phyloP scores from a whole-genome alignment of 2,329 filamentous ascomycete species.

The Zasmidium angulare region DNA sequence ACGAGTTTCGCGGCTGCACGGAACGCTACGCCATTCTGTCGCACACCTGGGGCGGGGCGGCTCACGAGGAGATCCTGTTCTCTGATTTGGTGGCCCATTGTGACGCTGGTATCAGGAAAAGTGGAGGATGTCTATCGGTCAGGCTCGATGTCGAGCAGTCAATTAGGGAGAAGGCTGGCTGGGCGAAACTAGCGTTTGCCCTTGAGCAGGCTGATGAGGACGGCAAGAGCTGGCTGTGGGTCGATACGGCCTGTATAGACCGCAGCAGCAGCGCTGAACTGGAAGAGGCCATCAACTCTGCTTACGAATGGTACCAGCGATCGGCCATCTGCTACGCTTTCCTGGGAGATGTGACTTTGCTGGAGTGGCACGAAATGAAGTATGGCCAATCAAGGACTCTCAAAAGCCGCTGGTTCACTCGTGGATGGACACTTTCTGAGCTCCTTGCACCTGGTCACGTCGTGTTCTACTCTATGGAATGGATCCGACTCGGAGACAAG shows the following conservation, averaged over 20 bases:
- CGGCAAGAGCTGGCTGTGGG: conserved; percentile 16
- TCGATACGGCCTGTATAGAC: conserved; percentile 12
- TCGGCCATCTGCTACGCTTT: conserved; percentile 10
- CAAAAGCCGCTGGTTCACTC: conserved; percentile 8
- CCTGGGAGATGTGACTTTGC: conserved; percentile 5
- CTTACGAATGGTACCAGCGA: conserved; percentile 5
- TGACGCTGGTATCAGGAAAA: background rate
- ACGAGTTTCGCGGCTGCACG: conserved; percentile 2
- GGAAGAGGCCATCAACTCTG: conserved; percentile 8
- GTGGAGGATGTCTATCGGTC: conserved; percentile 4
- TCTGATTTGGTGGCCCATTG: conserved; percentile 4
- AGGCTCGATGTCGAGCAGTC: background rate
- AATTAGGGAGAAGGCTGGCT: conserved; percentile 10
- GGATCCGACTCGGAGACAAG: conserved; percentile 11
- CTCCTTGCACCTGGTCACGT: conserved; percentile 10
- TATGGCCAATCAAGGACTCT: background rate
- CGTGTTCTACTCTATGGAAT: conserved; percentile 11
- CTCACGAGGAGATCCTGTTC: conserved; percentile 9
- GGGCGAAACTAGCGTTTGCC: conserved; percentile 17
- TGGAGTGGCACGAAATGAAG: conserved; percentile 6
- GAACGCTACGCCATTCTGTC: conserved; percentile 11
- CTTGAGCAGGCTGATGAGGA: conserved; percentile 17
- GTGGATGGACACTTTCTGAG: conserved; percentile 7
- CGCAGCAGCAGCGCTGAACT: conserved; percentile 10
- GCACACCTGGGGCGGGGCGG: conserved; percentile 1